phyloP scores from a whole-genome alignment of 2,329 filamentous ascomycete species.

The Hymenoscyphus occultus region DNA sequence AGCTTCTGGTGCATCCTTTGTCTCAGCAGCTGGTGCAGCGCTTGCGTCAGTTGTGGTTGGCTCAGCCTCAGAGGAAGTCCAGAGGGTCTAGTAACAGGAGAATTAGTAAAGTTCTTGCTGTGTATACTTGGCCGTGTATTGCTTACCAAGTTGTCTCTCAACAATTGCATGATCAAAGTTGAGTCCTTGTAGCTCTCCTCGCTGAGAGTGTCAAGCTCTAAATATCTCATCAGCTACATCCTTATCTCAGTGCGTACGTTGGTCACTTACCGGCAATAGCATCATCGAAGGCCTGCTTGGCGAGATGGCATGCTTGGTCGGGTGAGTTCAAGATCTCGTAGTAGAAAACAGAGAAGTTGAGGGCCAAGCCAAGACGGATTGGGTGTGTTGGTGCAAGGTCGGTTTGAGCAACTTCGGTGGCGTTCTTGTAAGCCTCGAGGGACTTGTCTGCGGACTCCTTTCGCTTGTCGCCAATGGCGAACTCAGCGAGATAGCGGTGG shows the following conservation, averaged over 20 bases:
- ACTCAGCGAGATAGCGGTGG: conserved; percentile 98
- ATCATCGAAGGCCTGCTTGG: conserved; percentile 94
- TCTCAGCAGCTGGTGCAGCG: conserved; percentile 54
- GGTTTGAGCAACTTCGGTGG: conserved; percentile 85
- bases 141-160: conserved; percentile 80
- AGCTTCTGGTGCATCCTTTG: conserved; percentile 49
- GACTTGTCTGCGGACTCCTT: conserved; percentile 93
- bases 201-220: conserved; percentile 87
- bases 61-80: conserved; percentile 98
- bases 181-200: conserved; percentile 99
- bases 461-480: conserved; percentile 89
- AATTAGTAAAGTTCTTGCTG: conserved; percentile 5
- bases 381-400: conserved; percentile 89
- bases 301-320: conserved; percentile 96
- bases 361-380: conserved; percentile 85
- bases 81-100: conserved; percentile 70
- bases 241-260: neutral
- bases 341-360: conserved; percentile 99
- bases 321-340: conserved; percentile 99
- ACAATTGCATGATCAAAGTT: conserved; percentile 98
- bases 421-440: conserved; percentile 94
- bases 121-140: neutral
- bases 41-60: conserved; percentile 59
- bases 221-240: conserved; percentile 12
- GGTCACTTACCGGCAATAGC: conserved; percentile 75